These are phyloP conservation scores for Starmerella stigmatis DNA, from an alignment of 805 yeast species.

Conservation along the genomic window DNA sequence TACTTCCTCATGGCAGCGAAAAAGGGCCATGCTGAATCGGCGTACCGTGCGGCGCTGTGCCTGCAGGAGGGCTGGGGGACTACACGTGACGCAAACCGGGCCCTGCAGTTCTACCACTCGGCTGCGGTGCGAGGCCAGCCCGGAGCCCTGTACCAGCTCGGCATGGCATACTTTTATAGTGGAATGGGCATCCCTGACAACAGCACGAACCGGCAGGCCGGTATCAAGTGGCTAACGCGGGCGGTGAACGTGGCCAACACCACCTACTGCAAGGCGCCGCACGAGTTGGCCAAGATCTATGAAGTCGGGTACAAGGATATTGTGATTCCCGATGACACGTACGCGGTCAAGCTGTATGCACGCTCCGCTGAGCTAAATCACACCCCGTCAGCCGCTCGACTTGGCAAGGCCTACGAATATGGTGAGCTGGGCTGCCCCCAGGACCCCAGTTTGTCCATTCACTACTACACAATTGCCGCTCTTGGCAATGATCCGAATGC, in stretches of 20 bases:
- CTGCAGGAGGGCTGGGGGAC: slow-evolving; percentile 92
- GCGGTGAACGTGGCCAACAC: slow-evolving; percentile 79
- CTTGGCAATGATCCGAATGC: slow-evolving; percentile 75
- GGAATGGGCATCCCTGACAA: slow-evolving; percentile 67
- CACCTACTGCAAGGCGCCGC: slow-evolving; percentile 85
- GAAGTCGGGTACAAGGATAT: slow-evolving; percentile 78
- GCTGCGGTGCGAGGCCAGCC: slow-evolving; percentile 91
- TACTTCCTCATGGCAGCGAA: slow-evolving; percentile 86
- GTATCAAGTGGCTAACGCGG: slow-evolving; percentile 84
- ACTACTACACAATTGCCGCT: slow-evolving; percentile 88
- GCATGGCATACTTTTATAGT: slow-evolving; percentile 73
- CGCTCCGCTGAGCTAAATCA: slow-evolving; percentile 86
- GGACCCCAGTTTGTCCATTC: slow-evolving; percentile 76
- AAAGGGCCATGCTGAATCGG: slow-evolving; percentile 83
- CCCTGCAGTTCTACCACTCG: slow-evolving; percentile 67
- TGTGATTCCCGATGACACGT: slow-evolving; percentile 68
- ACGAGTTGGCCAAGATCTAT: slow-evolving; percentile 76
- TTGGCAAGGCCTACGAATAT: slow-evolving; percentile 76
- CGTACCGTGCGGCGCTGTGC: slow-evolving; percentile 83
- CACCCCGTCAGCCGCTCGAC: slow-evolving; percentile 61
- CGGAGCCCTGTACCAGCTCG: slow-evolving; percentile 92
- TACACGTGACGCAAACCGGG: slow-evolving; percentile 75
- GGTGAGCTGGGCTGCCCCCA: slow-evolving; percentile 60
- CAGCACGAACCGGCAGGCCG: slow-evolving; percentile 64
- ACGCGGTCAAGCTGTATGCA: slow-evolving; percentile 75